These are phyloP conservation scores for Vitis cinerea DNA, from an alignment of 164 flowering plant species.

Conservation along the genomic window DNA sequence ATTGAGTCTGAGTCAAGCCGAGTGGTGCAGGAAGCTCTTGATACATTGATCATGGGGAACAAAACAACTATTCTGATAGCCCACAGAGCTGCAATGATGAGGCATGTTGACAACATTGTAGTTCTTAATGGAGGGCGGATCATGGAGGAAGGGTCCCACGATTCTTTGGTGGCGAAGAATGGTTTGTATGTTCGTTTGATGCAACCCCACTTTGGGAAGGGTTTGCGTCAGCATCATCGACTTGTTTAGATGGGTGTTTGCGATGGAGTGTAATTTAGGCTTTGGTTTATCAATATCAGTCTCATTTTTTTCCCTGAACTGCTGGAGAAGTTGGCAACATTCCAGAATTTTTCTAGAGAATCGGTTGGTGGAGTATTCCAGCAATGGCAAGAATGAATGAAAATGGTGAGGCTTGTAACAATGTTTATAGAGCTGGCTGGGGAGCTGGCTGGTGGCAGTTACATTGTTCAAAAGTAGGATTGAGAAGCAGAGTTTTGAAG, in stretches of 20 bases:
- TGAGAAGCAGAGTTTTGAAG: conserved; percentile 24
- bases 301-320: conserved; percentile 19
- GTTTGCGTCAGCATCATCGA: conserved; percentile 73
- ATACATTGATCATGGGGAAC: conserved; percentile 94
- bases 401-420: conserved; percentile 24
- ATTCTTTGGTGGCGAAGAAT: conserved; percentile 71
- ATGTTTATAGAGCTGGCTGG: conserved; percentile 15
- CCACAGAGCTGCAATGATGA: conserved; percentile 96
- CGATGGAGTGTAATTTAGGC: conserved; percentile 12
- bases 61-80: conserved; percentile 94
- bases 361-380: conserved; percentile 15
- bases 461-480: conserved; percentile 27
- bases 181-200: conserved; percentile 86
- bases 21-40: conserved; percentile 97
- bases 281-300: conserved; percentile 12
- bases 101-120: conserved; percentile 96
- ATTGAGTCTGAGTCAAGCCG: conserved; percentile 98
- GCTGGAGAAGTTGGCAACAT: not conserved
- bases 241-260: conserved; percentile 39
- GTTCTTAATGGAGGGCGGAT: conserved; percentile 93
- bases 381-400: conserved; percentile 9
- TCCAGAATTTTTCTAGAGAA: not conserved
- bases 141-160: conserved; percentile 94
- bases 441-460: conserved; percentile 13
- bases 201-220: conserved; percentile 95